Evolutionary conservation across 2,329 filamentous ascomycete species (phyloP), one percentile per base, ranked within the genome.

Genomic region (Curvularia lunata): DNA sequence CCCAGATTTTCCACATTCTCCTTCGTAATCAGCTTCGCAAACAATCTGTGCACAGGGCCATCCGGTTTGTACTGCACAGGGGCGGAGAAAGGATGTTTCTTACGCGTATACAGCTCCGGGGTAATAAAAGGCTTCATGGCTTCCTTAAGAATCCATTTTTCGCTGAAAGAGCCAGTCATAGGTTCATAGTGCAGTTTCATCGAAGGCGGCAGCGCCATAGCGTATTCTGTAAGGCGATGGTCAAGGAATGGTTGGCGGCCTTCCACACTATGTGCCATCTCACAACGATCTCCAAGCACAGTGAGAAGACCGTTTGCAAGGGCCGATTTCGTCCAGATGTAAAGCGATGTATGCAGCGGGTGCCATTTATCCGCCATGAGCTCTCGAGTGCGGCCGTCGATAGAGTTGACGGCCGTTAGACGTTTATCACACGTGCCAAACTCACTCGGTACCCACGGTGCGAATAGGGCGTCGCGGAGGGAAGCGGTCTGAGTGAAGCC

Each of bases 101-200:
- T 80, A 9, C 81, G 72, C 28, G 75, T 68, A 66, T 84, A 85
- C 4, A 85, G 66, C 69, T 85, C 83, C 13, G 81, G 71, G 0
- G 82, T 83, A 54, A 85, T 78, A 61, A 80, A 85, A 2, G 82
- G 81, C 55, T 76, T 78, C 19, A 74, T 76, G 0, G 82, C 83
- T 62, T 85, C 80, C 3, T 81, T 78, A 1, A 85, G 75, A 27
- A 85, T 79, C 76, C 80, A 82, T 59, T 85, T 84, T 69, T 84
- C 82, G n/a, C 42, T 64, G 23, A 69, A 63, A 3, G 47, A 56
- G 5, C 54, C 25, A 7, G 59, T 58, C 3, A 54, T 42, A 3
- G 64, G 52, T 34, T 72, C 66, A 59, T 69, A 79, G 8, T 68
- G 59, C 18, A 81, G 70, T 56, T 78, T 79, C 28, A 75, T 56